Evolutionary conservation across 2,329 filamentous ascomycete genomes (phyloP), one percentile per base, ranked within the genome.

Genomic region (Fusarium sp.): DNA sequence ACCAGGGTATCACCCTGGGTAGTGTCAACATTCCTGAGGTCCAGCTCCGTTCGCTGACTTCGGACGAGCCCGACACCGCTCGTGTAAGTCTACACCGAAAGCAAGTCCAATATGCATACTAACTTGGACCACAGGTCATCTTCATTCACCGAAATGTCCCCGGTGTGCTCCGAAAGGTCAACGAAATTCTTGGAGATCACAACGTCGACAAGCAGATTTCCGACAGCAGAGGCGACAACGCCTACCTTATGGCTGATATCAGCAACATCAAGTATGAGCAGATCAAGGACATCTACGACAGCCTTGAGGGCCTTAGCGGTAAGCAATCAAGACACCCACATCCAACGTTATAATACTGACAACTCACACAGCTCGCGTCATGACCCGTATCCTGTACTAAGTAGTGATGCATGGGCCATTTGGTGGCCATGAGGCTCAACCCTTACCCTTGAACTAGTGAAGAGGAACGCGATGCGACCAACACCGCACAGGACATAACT

Each of bases 151-250:
- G 91, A 81, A 99, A 99, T 82, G 89, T 98, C 23, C 96, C 96
- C 47, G 96, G 96, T 85, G 96, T 99, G 67, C 85, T 99, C 79
- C 89, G 94, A 76, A 93, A 91, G 83, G 96, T 99, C 71, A 99
- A 99, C 84, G 92, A 96, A 76, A 93, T 98, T 67, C 86, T 99
- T 47, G 92, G 92, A 42, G 90, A 97, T 76, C 94, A 99, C 84
- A 99, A 99, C 80, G 94, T 99, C 73, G 95, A 97, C 83, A 98
- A 98, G 86, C 96, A 99, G 82, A 98, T 97, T 84, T 96, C 93
- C 51, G 96, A 98, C 80, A 97, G 92, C 81, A 91, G 91, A 83
- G 95, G 94, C 72, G 95, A 98, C 86, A 87, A 96, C 70, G 96
- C 96, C 20, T 99, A 99, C 79, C 85, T 99, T 67, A 97, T 99